Evolutionary conservation across 768 basidiomycete genomes (phyloP).

Genomic region (Agaricus subrufescens): DNA sequence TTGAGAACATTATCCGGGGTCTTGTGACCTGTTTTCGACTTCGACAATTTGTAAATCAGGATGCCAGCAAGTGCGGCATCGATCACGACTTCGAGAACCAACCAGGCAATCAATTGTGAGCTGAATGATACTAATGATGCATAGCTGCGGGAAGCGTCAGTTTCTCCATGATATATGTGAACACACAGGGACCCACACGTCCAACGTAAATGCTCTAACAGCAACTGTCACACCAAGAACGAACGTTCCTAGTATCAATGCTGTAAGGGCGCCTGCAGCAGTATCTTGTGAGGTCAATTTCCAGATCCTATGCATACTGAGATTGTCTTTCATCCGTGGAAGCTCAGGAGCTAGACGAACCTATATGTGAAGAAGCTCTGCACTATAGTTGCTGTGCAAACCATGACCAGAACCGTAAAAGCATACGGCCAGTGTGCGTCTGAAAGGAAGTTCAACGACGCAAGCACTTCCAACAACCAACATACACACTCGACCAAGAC

Average conservation of each 20-base stretch:
- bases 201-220: background rate
- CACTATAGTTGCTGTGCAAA: background rate
- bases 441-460: background rate
- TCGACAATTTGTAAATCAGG: conserved; percentile 17
- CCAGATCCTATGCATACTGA: background rate
- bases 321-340: background rate
- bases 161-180: background rate
- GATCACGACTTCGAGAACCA: conserved; percentile 14
- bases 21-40: conserved; percentile 26
- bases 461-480: background rate
- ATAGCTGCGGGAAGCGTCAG: background rate
- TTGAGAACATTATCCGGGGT: conserved; percentile 28
- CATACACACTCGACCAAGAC: conserved; percentile 14
- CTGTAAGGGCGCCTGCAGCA: background rate
- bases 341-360: background rate
- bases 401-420: background rate
- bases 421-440: background rate
- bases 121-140: conserved; percentile 4
- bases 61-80: conserved; percentile 13
- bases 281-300: background rate
- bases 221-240: background rate
- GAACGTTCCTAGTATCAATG: background rate
- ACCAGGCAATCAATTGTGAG: conserved; percentile 14
- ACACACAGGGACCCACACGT: background rate
- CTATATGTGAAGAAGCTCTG: background rate